Evolutionary conservation across 148 eudicot genomes (phyloP), one percentile per base, ranked within the genome.

Genomic region (Dysphania ambrosioides): DNA sequence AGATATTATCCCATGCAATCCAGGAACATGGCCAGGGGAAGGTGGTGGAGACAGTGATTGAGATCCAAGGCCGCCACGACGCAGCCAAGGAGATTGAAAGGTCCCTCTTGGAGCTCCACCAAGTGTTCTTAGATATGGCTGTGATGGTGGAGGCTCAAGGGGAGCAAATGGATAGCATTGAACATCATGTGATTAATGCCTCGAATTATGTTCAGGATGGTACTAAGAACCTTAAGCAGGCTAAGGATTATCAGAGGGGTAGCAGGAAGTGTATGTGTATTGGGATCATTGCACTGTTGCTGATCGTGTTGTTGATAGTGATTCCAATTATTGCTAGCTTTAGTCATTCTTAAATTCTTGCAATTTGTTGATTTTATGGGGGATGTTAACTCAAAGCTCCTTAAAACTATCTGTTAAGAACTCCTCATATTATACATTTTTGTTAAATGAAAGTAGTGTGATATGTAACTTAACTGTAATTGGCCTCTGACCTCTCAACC

Each of bases 121-220:
- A 91, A 71, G 86, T 91, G 85, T 93, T 93, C 81, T 55, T 93
- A 3, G 97, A 93, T 86, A 93, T 93, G 98, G 85, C 98, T 0
- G 98, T 93, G 74, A 89, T 93, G 97, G 98, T 93, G 55, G 97
- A 91, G 83, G 85, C 91, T 0, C 98, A 91, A 32, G 98, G 97
- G 11, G 98, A 93, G 80, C 88, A 93, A 56, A 87, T 91, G 90
- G 98, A 93, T 58, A 86, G 91, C 75, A 93, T 93, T 34, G 90
- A 93, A 71, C 97, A 93, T 79, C 98, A 93, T 77, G 98, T 94
- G 19, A 69, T 91, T 55, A 94, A 90, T 61, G 93, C 96, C 0
- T 85, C 85, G 0, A 82, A 89, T 21, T 94, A 94, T 70, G 93
- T 94, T 0, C 72, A 72, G 47, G 92, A 84, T 63, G 98, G 98